A percentile compares a stretch with the other conserved stretches of the same genome.
Evolutionary conservation across 2,329 filamentous ascomycete genomes (phyloP).

Genomic region (Phialophora chinensis): DNA sequence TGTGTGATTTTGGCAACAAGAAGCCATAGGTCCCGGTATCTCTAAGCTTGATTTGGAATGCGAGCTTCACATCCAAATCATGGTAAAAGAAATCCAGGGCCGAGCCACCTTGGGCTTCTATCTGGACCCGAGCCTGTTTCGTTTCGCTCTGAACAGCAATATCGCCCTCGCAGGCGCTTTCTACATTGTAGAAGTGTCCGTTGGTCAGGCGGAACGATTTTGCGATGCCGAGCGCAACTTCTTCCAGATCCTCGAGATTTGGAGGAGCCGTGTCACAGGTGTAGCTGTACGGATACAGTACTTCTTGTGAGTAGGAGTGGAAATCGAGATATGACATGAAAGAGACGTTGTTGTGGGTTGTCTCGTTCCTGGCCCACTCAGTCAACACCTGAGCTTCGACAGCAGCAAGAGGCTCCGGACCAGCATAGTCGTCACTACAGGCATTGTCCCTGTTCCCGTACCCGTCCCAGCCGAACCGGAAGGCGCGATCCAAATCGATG

Average conservation of each 20-base stretch:
- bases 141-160: slow-evolving; percentile 49
- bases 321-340: slow-evolving; percentile 89
- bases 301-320: slow-evolving; percentile 93
- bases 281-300: slow-evolving; percentile 90
- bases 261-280: slow-evolving; percentile 79
- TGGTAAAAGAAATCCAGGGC: slow-evolving; percentile 97
- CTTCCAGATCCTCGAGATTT: slow-evolving; percentile 87
- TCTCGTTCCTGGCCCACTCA: slow-evolving; percentile 82
- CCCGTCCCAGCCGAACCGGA: slow-evolving; percentile 82
- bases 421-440: slow-evolving; percentile 89
- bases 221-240: slow-evolving; percentile 83
- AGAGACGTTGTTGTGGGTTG: slow-evolving; percentile 69
- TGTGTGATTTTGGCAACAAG: slow-evolving; percentile 82
- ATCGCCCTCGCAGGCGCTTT: slow-evolving; percentile 85
- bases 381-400: slow-evolving; percentile 77
- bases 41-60: slow-evolving; percentile 90
- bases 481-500: slow-evolving; percentile 86
- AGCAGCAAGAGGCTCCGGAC: slow-evolving; percentile 80
- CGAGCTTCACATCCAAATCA: slow-evolving; percentile 78
- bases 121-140: slow-evolving; percentile 54
- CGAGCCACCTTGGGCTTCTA: slow-evolving; percentile 80
- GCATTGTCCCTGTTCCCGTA: slow-evolving; percentile 72
- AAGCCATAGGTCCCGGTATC: slow-evolving; percentile 96
- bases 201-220: slow-evolving; percentile 85
- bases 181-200: slow-evolving; percentile 76